These are phyloP conservation scores for Aspergillus funiculosus DNA, from an alignment of 495 filamentous ascomycete genomes.

Conservation along the genomic window DNA sequence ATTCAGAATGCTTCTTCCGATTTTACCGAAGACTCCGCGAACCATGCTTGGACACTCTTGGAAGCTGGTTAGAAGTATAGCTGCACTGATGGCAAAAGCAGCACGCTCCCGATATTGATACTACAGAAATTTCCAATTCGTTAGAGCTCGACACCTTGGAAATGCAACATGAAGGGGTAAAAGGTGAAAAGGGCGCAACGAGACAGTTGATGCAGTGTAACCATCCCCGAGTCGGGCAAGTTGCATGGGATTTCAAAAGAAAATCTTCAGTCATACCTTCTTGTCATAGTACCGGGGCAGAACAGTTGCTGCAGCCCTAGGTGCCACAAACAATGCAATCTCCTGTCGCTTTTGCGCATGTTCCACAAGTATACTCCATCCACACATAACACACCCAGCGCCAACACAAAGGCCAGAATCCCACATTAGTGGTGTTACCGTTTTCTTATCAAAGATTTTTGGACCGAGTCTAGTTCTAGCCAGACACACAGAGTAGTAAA, in stretches of 20 bases:
- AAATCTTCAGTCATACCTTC: constrained; percentile 41
- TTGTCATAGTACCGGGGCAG: constrained; percentile 68
- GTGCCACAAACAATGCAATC: constrained; percentile 78
- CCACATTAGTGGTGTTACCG: constrained; percentile 53
- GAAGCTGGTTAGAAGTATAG: constrained; percentile 67
- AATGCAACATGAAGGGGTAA: constrained; percentile 4
- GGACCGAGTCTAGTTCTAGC: constrained; percentile 77
- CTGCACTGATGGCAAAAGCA: constrained; percentile 68
- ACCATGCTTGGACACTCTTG: constrained; percentile 60
- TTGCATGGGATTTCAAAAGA: neutral
- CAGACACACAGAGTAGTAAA: constrained; percentile 87
- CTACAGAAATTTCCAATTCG: constrained; percentile 31
- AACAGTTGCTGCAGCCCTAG: constrained; percentile 70
- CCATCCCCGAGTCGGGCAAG: constrained; percentile 18
- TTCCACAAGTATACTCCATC: constrained; percentile 80
- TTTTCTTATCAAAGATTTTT: constrained; percentile 50
- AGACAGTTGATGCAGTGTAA: constrained; percentile 20
- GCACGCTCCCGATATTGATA: constrained; percentile 71
- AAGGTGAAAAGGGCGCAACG: constrained; percentile 6
- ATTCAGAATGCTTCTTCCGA: constrained; percentile 53
- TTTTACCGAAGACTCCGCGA: constrained; percentile 65
- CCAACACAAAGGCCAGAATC: constrained; percentile 69
- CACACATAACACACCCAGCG: constrained; percentile 71
- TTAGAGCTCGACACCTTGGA: constrained; percentile 18
- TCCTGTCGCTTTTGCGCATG: constrained; percentile 64